A percentile compares a stretch with the other conserved stretches of the same genome.
These are phyloP conservation scores for Sphagnum magellanicum DNA, from an alignment of 228 moss, liverwort and hornwort species.

Conservation along the genomic window DNA sequence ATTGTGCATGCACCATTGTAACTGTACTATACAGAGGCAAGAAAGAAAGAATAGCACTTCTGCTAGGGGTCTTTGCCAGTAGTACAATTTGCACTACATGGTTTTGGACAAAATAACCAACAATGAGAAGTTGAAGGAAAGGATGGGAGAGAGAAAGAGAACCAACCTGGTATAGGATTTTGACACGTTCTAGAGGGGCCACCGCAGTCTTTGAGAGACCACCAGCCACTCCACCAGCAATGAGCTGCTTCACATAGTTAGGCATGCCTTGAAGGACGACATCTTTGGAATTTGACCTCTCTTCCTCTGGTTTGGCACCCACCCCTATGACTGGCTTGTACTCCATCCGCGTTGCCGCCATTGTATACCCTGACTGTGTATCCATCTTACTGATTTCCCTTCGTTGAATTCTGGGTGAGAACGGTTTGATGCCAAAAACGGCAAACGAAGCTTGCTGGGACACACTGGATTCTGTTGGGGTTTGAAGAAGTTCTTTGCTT, in stretches of 20 bases:
- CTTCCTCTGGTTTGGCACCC: conserved; percentile 31
- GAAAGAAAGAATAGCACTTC: too few relatives aligned
- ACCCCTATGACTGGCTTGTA: conserved; percentile 28
- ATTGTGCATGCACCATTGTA: too few relatives aligned
- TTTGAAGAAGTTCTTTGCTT: background rate
- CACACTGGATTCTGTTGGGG: background rate
- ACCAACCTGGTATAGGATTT: conserved; percentile 81
- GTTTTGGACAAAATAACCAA: too few relatives aligned
- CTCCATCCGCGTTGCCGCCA: conserved; percentile 33
- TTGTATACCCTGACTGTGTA: conserved; percentile 33
- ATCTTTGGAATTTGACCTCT: conserved; percentile 32
- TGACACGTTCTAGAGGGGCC: conserved; percentile 83
- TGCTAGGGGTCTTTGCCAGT: too few relatives aligned
- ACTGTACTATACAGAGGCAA: too few relatives aligned
- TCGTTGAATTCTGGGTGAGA: background rate
- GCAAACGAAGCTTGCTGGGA: too few relatives aligned
- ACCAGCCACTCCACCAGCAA: conserved; percentile 86
- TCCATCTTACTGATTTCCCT: conserved; percentile 17
- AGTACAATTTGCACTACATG: too few relatives aligned
- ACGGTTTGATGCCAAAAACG: background rate
- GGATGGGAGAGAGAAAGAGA: background rate
- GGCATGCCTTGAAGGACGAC: conserved; percentile 34
- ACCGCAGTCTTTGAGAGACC: conserved; percentile 80
- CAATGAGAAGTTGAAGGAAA: background rate
- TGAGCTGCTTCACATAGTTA: conserved; percentile 70